A percentile compares a stretch with the other conserved stretches of the same genome.
phyloP scores from a whole-genome alignment of 2,329 filamentous ascomycete species.

The Colletotrichum sp. region DNA sequence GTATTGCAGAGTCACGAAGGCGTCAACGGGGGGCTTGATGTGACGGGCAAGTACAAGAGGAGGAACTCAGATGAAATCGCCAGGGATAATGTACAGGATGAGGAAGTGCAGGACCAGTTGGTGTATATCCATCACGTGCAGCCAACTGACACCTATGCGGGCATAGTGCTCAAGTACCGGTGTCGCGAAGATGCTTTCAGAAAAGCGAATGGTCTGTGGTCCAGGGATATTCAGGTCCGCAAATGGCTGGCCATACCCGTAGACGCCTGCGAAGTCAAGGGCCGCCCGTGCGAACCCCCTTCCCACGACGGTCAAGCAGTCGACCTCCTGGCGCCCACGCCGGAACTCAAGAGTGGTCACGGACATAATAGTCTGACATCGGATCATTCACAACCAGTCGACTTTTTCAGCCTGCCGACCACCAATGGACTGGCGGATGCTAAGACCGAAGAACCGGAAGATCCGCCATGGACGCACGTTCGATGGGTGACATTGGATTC shows the following conservation, averaged over 20 bases:
- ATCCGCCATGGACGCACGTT: slow-evolving; percentile 82
- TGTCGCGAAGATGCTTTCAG: slow-evolving; percentile 84
- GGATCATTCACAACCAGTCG: slow-evolving; percentile 33
- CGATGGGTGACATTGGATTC: slow-evolving; percentile 86
- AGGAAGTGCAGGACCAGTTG: slow-evolving; percentile 75
- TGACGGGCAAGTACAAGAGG: slow-evolving; percentile 64
- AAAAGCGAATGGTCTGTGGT: slow-evolving; percentile 93
- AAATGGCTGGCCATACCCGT: slow-evolving; percentile 85
- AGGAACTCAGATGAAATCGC: slow-evolving; percentile 70
- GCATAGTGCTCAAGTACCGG: slow-evolving; percentile 87
- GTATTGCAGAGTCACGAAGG: slow-evolving; percentile 66
- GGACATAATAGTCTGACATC: slow-evolving; percentile 23
- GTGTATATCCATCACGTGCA: slow-evolving; percentile 91
- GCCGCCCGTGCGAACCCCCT: slow-evolving; percentile 67
- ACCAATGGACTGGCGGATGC: not conserved
- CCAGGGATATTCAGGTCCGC: slow-evolving; percentile 87
- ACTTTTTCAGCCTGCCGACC: slow-evolving; percentile 19
- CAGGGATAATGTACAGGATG: slow-evolving; percentile 45
- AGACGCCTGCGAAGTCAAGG: slow-evolving; percentile 85
- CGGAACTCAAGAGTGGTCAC: slow-evolving; percentile 31
- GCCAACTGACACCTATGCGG: slow-evolving; percentile 85
- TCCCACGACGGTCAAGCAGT: slow-evolving; percentile 45
- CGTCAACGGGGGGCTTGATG: slow-evolving; percentile 62
- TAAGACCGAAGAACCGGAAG: slow-evolving; percentile 52
- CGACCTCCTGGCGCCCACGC: slow-evolving; percentile 58